Conservation (phyloP, 257 asterid species). For the Solanum piurae region DNA sequence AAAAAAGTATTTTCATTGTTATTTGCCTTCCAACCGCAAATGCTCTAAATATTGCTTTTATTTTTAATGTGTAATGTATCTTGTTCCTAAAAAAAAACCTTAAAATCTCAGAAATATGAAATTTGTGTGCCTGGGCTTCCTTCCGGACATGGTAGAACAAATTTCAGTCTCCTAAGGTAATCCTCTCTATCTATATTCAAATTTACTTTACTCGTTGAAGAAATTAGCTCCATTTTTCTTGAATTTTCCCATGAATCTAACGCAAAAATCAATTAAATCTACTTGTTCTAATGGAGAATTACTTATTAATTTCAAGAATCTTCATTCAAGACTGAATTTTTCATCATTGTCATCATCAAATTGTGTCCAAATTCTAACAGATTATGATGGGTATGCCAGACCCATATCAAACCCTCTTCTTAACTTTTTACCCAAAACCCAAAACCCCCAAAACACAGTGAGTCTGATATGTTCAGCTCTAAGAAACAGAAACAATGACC, state of each 20-base stretch:
- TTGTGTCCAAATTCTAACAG: conserved; percentile 22
- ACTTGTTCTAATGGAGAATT: not conserved
- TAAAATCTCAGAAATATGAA: no score
- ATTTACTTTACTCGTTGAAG: not conserved
- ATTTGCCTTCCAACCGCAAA: no score
- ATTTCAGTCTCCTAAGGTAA: not conserved
- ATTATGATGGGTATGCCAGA: not conserved
- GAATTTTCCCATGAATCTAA: not conserved
- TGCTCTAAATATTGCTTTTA: no score
- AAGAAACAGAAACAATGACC: conserved; percentile 25
- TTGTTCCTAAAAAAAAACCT: no score
- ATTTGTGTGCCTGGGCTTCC: no score
- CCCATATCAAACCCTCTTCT: conserved; percentile 39
- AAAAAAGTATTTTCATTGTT: no score
- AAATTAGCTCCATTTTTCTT: not conserved
- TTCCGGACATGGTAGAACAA: not conserved
- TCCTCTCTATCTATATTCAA: not conserved
- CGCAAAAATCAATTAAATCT: not conserved
- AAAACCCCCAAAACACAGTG: conserved; percentile 68
- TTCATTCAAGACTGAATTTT: not conserved
- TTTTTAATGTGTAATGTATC: no score
- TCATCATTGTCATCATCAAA: not conserved
- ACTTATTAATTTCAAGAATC: not conserved
- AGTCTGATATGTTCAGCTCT: conserved; percentile 42
- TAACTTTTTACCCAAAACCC: conserved; percentile 51